phyloP scores from a whole-genome alignment of 1,139 yeast genomes.

The Blastobotrys capitulatus region DNA sequence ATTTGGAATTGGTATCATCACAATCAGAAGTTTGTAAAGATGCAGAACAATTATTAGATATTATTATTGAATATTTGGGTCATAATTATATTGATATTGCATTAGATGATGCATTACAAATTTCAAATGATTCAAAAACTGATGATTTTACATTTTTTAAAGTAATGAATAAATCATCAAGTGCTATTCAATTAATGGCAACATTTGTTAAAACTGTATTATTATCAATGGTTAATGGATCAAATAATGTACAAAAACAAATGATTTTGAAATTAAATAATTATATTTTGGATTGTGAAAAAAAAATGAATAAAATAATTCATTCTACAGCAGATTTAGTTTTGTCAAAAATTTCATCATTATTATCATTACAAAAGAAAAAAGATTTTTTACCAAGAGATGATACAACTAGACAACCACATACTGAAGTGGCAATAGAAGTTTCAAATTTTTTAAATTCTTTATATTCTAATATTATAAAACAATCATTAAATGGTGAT shows the following conservation, averaged over 20 bases:
- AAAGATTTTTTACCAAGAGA: slow-evolving; percentile 51
- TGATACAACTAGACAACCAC: slow-evolving; percentile 19
- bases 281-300: slow-evolving; percentile 62
- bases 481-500: slow-evolving; percentile 43
- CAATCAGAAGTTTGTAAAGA: slow-evolving; percentile 52
- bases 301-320: slow-evolving; percentile 60
- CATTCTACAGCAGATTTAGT: slow-evolving; percentile 49
- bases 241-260: slow-evolving; percentile 48
- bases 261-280: slow-evolving; percentile 63
- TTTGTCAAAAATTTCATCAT: slow-evolving; percentile 28
- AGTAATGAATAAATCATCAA: slow-evolving; percentile 52
- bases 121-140: slow-evolving; percentile 31
- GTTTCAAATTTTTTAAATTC: slow-evolving; percentile 50
- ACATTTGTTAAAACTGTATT: slow-evolving; percentile 66
- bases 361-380: slow-evolving; percentile 56
- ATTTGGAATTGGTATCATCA: slow-evolving; percentile 64
- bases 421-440: slow-evolving; percentile 54
- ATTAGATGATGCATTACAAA: slow-evolving; percentile 57
- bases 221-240: slow-evolving; percentile 62
- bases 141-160: slow-evolving; percentile 44
- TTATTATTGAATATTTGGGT: slow-evolving; percentile 65
- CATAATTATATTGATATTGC: slow-evolving; percentile 70
- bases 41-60: slow-evolving; percentile 61
- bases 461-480: slow-evolving; percentile 29
- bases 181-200: slow-evolving; percentile 61